Percentiles rank a stretch among this genome's conserved stretches.
Conservation (phyloP, 2,329 filamentous ascomycete genomes). For the Cryphonectria japonica region DNA sequence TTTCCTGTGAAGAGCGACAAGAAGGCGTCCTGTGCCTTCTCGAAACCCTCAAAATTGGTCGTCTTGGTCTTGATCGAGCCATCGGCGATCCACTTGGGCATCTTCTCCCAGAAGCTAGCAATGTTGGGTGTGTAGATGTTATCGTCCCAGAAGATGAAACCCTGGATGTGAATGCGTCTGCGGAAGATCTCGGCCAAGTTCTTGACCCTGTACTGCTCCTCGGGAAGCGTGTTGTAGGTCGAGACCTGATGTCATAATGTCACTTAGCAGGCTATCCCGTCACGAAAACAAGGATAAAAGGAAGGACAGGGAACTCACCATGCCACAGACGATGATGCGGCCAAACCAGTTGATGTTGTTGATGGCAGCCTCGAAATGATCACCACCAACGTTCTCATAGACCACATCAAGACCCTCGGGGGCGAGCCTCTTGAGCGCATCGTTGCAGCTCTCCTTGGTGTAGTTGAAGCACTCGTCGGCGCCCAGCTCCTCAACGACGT, state of each 20-base stretch:
- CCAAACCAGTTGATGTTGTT: constrained; percentile 65
- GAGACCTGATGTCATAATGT: constrained; percentile 45
- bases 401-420: constrained; percentile 79
- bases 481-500: constrained; percentile 68
- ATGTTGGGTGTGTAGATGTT: constrained; percentile 64
- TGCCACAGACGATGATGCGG: constrained; percentile 64
- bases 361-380: constrained; percentile 64
- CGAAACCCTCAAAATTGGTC: constrained; percentile 67
- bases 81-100: constrained; percentile 70
- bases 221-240: constrained; percentile 63
- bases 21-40: constrained; percentile 67
- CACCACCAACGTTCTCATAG: constrained; percentile 80
- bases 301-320: constrained; percentile 46
- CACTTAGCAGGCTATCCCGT: background rate
- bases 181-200: constrained; percentile 63
- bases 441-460: constrained; percentile 70
- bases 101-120: constrained; percentile 66
- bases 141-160: constrained; percentile 62
- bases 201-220: constrained; percentile 61
- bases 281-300: background rate
- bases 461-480: constrained; percentile 82
- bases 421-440: constrained; percentile 68
- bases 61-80: constrained; percentile 65
- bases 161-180: constrained; percentile 66
- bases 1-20: constrained; percentile 69